Base-by-base conservation (phyloP, 768 basidiomycete genomes). In the Amyloporia xantha region DNA sequence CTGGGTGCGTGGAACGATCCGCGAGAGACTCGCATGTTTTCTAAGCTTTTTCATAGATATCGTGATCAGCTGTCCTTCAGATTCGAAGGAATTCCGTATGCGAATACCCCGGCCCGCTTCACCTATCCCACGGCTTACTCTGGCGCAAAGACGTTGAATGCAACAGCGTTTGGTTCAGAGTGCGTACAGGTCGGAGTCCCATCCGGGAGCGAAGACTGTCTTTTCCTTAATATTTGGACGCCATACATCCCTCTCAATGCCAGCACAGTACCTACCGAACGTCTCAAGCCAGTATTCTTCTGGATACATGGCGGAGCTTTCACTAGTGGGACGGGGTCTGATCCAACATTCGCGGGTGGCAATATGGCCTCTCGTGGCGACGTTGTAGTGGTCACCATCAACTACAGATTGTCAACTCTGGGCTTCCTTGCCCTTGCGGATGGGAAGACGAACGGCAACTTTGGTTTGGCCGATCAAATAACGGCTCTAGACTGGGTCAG, bases 291-390 rank as follows among this genome's bases (percentile, higher is more conserved):
- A 0, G 74, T 74, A 17, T 64, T 76, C 65, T 70, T 77, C 56
- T 76, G 69, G 71, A 76, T 77, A 26, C 73, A 77, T 39, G 74
- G 76, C 2, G 75, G 75, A 2, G 73, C 73, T 10, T 75, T 71
- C 48, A 71, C 68, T 1, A 53, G 64, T 10, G 73, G 73, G 2
- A 64, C 65, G 36, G 69, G 68, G 3, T 66, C 66, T 11, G 70
- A 73, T 50, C 52, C 66, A 0, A 66, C 67, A 2, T 74, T 65
- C 53, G 72, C 73, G 27, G 74, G 75, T 1, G 70, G 73, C 2
- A 73, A 68, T 56, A 43, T 72, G 57, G 71, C 64, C 2, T 73
- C 73, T 50, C 60, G 75, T 12, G 66, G 68, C 7, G 73, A 74
- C 50, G 68, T 71, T 38, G 66, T 73, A 37, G 52, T 67, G 49